These are phyloP conservation scores for Mucor circinelloides DNA, from an alignment of 371 early-diverging fungal species.

Conservation along the genomic window DNA sequence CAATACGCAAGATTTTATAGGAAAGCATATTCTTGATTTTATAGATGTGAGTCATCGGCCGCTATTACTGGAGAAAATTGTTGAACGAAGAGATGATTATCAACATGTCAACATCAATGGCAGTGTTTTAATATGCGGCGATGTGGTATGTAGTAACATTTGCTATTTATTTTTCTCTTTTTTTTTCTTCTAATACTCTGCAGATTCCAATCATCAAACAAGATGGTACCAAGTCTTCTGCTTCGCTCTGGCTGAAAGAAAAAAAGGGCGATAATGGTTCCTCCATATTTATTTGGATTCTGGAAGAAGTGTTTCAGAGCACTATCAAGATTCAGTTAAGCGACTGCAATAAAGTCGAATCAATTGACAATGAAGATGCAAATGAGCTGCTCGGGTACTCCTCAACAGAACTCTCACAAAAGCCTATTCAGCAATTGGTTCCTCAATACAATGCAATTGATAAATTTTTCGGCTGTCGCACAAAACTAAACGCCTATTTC, in stretches of 20 bases:
- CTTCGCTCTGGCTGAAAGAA: slow-evolving; percentile 71
- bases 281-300: slow-evolving; percentile 70
- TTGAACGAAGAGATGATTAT: slow-evolving; percentile 39
- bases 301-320: slow-evolving; percentile 67
- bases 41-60: slow-evolving; percentile 55
- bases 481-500: slow-evolving; percentile 58
- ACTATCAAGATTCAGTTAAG: slow-evolving; percentile 38
- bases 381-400: slow-evolving; percentile 56
- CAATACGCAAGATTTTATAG: slow-evolving; percentile 31
- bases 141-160: slow-evolving; percentile 53
- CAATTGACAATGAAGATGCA: slow-evolving; percentile 49
- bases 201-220: slow-evolving; percentile 66
- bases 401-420: slow-evolving; percentile 43
- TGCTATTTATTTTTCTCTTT: neutral
- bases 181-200: neutral
- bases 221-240: slow-evolving; percentile 58
- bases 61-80: slow-evolving; percentile 46
- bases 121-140: slow-evolving; percentile 62
- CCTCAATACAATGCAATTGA: slow-evolving; percentile 42
- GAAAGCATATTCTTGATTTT: slow-evolving; percentile 54
- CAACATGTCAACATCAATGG: slow-evolving; percentile 24
- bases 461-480: slow-evolving; percentile 61
- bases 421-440: slow-evolving; percentile 10
- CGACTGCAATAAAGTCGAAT: slow-evolving; percentile 56
- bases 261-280: slow-evolving; percentile 54